Percentiles rank a stretch among this genome's conserved stretches.
These are phyloP conservation scores for Orbilia ellipsospora DNA, from an alignment of 2,329 filamentous ascomycete species.

Conservation along the genomic window DNA sequence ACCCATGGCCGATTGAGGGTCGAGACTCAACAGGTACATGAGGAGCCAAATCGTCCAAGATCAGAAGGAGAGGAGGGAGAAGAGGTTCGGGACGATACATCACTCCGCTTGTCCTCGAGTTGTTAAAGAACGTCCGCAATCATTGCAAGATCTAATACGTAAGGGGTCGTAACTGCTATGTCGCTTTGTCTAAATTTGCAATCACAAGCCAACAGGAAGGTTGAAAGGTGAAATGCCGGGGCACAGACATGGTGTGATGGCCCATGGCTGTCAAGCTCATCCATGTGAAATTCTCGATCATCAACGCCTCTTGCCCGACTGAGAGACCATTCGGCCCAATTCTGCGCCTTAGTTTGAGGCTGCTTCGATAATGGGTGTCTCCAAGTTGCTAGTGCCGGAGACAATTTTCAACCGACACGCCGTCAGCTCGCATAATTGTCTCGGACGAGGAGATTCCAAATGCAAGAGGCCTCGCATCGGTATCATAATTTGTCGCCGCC, in stretches of 20 bases:
- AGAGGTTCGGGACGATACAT: too few species aligned
- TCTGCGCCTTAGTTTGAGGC: not conserved
- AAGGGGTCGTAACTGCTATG: not conserved
- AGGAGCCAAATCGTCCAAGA: too few species aligned
- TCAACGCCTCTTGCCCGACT: constrained; percentile 35
- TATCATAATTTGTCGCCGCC: constrained; percentile 12
- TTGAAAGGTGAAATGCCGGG: constrained; percentile 28
- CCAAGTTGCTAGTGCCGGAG: constrained; percentile 10
- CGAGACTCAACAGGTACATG: not conserved
- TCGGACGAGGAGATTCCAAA: not conserved
- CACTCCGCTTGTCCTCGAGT: too few species aligned
- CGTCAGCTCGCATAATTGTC: not conserved
- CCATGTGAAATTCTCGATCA: constrained; percentile 45
- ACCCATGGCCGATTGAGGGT: constrained; percentile 7
- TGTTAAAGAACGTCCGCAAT: not conserved
- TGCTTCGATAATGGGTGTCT: not conserved
- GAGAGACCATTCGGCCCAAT: constrained; percentile 28
- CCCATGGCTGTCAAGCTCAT: constrained; percentile 9
- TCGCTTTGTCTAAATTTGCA: constrained; percentile 27
- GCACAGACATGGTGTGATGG: constrained; percentile 1
- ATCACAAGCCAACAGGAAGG: constrained; percentile 40
- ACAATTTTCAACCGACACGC: constrained; percentile 40
- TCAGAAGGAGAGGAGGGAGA: too few species aligned
- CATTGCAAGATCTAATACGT: not conserved
- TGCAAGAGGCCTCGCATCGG: not conserved